These are phyloP conservation scores for Ceratocystis huliohia DNA, from an alignment of 2,329 filamentous ascomycete species.

Conservation along the genomic window DNA sequence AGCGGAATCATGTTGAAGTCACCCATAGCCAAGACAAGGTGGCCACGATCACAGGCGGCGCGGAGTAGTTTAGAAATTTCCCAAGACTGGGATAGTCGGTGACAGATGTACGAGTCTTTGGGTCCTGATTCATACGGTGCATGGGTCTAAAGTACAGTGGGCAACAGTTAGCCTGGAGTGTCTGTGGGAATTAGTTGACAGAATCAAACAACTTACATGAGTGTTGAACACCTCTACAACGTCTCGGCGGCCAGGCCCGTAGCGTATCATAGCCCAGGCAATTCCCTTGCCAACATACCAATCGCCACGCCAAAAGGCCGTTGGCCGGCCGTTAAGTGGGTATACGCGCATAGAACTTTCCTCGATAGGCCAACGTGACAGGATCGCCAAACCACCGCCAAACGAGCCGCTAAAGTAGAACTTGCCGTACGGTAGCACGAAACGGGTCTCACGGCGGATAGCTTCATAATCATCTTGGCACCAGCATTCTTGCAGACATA, in stretches of 20 bases:
- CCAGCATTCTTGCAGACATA: conserved; percentile 93
- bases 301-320: conserved; percentile 86
- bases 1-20: conserved; percentile 96
- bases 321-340: conserved; percentile 83
- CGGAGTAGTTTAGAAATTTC: conserved; percentile 83
- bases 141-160: conserved; percentile 41
- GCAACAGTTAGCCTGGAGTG: too few species aligned
- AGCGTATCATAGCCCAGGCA: conserved; percentile 66
- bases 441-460: conserved; percentile 59
- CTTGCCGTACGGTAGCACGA: conserved; percentile 76
- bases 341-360: conserved; percentile 79
- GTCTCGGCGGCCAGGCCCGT: conserved; percentile 51
- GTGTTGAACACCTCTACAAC: conserved; percentile 86
- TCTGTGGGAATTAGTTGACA: neutral
- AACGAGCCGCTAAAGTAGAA: conserved; percentile 87
- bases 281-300: conserved; percentile 96
- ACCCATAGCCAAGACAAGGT: conserved; percentile 73
- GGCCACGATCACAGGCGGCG: conserved; percentile 64
- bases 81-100: conserved; percentile 88
- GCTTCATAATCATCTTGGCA: conserved; percentile 69
- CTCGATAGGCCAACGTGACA: conserved; percentile 85
- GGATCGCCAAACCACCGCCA: conserved; percentile 74
- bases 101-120: conserved; percentile 75
- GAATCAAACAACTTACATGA: conserved; percentile 42
- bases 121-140: conserved; percentile 73